Evolutionary conservation across 805 yeast species (phyloP).

Genomic region (Ogataea populi-albae): DNA sequence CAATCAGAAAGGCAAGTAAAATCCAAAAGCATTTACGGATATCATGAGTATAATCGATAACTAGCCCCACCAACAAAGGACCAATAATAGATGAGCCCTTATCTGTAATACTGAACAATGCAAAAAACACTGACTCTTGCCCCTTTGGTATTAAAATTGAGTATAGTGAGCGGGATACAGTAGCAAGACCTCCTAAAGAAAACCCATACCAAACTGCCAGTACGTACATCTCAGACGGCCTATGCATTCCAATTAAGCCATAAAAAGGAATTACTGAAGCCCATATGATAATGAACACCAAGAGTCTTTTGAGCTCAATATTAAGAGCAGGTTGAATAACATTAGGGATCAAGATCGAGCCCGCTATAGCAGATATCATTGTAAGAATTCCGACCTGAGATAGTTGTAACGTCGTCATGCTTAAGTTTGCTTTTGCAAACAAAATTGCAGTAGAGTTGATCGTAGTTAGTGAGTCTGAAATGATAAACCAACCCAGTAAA

Average conservation of each 20-base stretch:
- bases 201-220: slow-evolving; percentile 75
- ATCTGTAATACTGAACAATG: slow-evolving; percentile 73
- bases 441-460: slow-evolving; percentile 76
- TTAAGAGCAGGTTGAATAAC: slow-evolving; percentile 36
- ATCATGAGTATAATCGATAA: slow-evolving; percentile 71
- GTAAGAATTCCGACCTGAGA: slow-evolving; percentile 65
- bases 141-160: slow-evolving; percentile 71
- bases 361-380: slow-evolving; percentile 63
- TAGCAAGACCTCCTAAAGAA: slow-evolving; percentile 69
- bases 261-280: slow-evolving; percentile 67
- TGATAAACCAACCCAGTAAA: slow-evolving; percentile 70
- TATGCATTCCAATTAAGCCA: slow-evolving; percentile 62
- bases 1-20: slow-evolving; percentile 48
- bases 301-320: slow-evolving; percentile 44
- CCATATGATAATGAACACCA: slow-evolving; percentile 55
- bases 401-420: slow-evolving; percentile 64
- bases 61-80: slow-evolving; percentile 67
- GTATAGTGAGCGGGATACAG: slow-evolving; percentile 66
- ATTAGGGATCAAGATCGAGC: slow-evolving; percentile 59
- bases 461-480: slow-evolving; percentile 73
- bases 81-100: slow-evolving; percentile 77
- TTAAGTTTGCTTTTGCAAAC: slow-evolving; percentile 67
- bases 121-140: slow-evolving; percentile 71
- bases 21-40: slow-evolving; percentile 72
- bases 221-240: slow-evolving; percentile 64